phyloP scores from a whole-genome alignment of 352 stramenopile genomes.

The Pythium pyrilobum region DNA sequence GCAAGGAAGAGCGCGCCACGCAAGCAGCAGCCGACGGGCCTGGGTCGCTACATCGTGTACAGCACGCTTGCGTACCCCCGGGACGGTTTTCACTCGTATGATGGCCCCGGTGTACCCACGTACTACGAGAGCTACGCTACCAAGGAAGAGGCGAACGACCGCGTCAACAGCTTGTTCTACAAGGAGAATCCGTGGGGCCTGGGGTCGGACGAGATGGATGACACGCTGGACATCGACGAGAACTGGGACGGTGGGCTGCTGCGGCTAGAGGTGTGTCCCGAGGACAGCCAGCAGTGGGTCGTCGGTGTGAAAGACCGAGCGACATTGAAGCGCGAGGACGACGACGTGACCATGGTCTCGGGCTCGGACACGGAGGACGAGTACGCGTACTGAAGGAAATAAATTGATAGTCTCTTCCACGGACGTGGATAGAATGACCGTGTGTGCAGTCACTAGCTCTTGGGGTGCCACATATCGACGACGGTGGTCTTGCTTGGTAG shows the following conservation, averaged over 20 bases:
- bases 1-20: background rate
- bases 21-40: background rate
- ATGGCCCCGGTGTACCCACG: background rate
- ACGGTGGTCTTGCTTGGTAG: too few species aligned
- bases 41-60: conserved; percentile 13
- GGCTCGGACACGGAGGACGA: conserved; percentile 9
- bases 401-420: too few species aligned
- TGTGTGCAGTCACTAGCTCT: too few species aligned
- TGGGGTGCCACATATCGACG: too few species aligned
- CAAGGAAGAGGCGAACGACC: conserved; percentile 7
- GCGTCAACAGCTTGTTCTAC: conserved; percentile 9
- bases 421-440: too few species aligned
- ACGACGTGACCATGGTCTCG: conserved; percentile 12
- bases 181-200: conserved; percentile 15
- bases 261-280: conserved; percentile 1
- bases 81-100: conserved; percentile 12
- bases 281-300: conserved; percentile 11
- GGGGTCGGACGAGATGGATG: conserved; percentile 5
- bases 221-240: conserved; percentile 4
- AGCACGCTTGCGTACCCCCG: conserved; percentile 11
- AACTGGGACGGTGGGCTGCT: conserved; percentile 5
- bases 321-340: background rate
- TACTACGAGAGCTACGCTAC: conserved; percentile 2
- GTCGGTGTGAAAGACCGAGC: conserved; percentile 2
- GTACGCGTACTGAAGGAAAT: background rate